A percentile compares a stretch with the other conserved stretches of the same genome.
Conservation (phyloP, 1,139 yeast genomes). For the Pneumocystis murina region DNA sequence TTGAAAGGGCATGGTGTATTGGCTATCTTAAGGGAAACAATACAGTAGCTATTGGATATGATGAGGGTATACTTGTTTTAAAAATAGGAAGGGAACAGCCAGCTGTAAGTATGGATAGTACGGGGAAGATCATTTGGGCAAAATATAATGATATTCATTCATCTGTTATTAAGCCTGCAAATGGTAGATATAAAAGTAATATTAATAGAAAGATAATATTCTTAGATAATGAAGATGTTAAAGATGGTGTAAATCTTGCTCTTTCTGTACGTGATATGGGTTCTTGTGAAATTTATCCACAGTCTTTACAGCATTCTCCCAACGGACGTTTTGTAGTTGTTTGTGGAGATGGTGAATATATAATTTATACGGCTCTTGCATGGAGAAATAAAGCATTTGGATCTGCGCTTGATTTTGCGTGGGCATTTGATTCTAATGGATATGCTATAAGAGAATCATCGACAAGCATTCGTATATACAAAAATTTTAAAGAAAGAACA, state of each 20-base stretch:
- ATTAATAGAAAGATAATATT: neutral
- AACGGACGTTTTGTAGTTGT: slow-evolving; percentile 93
- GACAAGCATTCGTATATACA: slow-evolving; percentile 53
- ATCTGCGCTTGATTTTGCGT: slow-evolving; percentile 74
- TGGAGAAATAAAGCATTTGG: slow-evolving; percentile 97
- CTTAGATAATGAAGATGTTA: slow-evolving; percentile 30
- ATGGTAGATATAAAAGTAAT: neutral
- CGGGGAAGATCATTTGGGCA: slow-evolving; percentile 81
- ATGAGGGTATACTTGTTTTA: slow-evolving; percentile 76
- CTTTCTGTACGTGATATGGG: slow-evolving; percentile 81
- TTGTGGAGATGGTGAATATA: slow-evolving; percentile 95
- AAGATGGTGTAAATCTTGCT: slow-evolving; percentile 64
- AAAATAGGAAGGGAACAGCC: slow-evolving; percentile 93
- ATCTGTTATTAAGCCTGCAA: slow-evolving; percentile 45
- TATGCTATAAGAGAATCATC: slow-evolving; percentile 69
- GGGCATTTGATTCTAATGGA: slow-evolving; percentile 84
- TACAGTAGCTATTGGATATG: slow-evolving; percentile 82
- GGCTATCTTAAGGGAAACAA: slow-evolving; percentile 64
- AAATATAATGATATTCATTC: slow-evolving; percentile 82
- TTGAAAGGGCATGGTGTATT: slow-evolving; percentile 96
- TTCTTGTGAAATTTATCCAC: slow-evolving; percentile 81
- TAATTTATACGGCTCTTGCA: slow-evolving; percentile 88
- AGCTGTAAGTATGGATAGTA: slow-evolving; percentile 78
- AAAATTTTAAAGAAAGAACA: slow-evolving; percentile 69
- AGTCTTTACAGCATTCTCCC: slow-evolving; percentile 76